Base-by-base conservation (phyloP, 148 eudicot genomes). In the Bassia scoparia region DNA sequence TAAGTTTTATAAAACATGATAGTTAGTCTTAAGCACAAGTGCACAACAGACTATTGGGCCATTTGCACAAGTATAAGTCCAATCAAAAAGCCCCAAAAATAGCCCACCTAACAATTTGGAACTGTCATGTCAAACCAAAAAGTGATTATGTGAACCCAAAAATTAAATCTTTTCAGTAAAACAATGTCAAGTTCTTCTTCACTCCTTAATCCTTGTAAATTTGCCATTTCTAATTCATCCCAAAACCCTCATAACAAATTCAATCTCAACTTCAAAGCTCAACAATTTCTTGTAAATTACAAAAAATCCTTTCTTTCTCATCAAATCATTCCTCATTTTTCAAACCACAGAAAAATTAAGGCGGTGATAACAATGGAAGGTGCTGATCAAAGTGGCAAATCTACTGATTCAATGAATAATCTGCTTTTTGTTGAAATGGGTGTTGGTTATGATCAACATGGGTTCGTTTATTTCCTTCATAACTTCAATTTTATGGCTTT, bases 401-500 rank as follows among this genome's bases (percentile, higher is more conserved):
- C 76, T 29, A 20, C n/a, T 20, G 79, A 62, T 13, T 49, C 73
- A 5, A 85, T 87, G 61, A 85, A 84, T 46, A 89, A 74, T 62
- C 90, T 91, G 67, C 80, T 95, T 64, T 95, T 95, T 67, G 98
- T 95, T 34, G 98, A 95, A 78, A 95, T 95, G 97, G 98, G 98
- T 43, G 98, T 95, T 31, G 98, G 98, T 27, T 91, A 95, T 44
- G 92, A 95, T 77, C 98, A 95, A 80, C 97, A 91, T 68, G 98
- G 98, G 98, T 94, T 74, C 20, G 69, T 73, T 71, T 48, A 37
- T n/a, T 24, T 17, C 37, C 10, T 54, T 26, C 33, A 46, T 1
- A 3, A 4, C 17, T 38, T 27, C 61, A n/a, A 56, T 3, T 2
- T 35, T 29, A 16, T 65, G 35, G n/a, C 26, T 27, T 34, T 48